phyloP scores from a whole-genome alignment of 2,329 filamentous ascomycete genomes.

The Mollisia scopiformis region DNA sequence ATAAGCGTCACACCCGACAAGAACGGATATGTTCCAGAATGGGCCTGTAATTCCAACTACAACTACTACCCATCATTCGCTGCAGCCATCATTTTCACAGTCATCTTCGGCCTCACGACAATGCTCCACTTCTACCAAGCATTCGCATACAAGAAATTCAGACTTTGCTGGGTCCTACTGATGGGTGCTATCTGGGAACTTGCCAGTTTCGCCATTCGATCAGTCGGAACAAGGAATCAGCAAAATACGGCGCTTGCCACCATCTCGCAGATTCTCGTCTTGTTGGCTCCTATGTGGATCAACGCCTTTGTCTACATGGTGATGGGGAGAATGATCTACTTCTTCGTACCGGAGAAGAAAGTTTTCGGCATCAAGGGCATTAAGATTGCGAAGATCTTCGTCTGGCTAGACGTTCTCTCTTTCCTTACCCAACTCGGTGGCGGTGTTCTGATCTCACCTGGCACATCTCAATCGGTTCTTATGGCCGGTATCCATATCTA shows the following conservation, averaged over 20 bases:
- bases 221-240: slow-evolving; percentile 44
- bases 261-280: slow-evolving; percentile 44
- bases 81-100: slow-evolving; percentile 40
- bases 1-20: slow-evolving; percentile 38
- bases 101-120: slow-evolving; percentile 40
- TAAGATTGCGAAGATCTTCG: slow-evolving; percentile 48
- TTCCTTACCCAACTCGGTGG: slow-evolving; percentile 50
- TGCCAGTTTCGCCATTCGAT: slow-evolving; percentile 43
- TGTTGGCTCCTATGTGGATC: slow-evolving; percentile 39
- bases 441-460: slow-evolving; percentile 37
- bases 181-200: slow-evolving; percentile 48
- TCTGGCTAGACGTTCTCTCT: slow-evolving; percentile 50
- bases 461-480: slow-evolving; percentile 33
- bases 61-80: slow-evolving; percentile 42
- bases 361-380: slow-evolving; percentile 38
- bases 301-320: slow-evolving; percentile 41
- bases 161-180: slow-evolving; percentile 47
- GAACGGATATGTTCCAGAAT: slow-evolving; percentile 41
- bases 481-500: slow-evolving; percentile 48
- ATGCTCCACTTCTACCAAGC: slow-evolving; percentile 41
- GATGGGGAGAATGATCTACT: slow-evolving; percentile 38
- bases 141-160: slow-evolving; percentile 39
- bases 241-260: slow-evolving; percentile 37
- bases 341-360: slow-evolving; percentile 41
- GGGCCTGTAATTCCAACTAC: slow-evolving; percentile 40